Base-by-base conservation (phyloP, 1,284 basidiomycete genomes). In the Naganishia sp. region DNA sequence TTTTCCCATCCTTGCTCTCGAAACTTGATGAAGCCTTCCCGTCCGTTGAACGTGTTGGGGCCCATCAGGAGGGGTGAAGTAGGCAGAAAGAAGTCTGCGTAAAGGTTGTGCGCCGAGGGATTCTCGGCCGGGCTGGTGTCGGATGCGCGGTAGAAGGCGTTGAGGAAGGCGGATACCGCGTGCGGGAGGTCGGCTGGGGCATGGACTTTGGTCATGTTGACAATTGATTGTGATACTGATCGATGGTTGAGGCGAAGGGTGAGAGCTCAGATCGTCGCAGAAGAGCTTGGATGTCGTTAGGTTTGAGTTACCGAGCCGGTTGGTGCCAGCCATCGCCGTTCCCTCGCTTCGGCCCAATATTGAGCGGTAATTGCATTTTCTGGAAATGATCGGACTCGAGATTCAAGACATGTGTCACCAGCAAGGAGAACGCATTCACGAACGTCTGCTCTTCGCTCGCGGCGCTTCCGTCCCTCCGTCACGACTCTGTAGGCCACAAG, bases 21-120 rank as follows among this genome's bases (percentile, higher is more conserved):
- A 52, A 70, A 73, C 53, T 70, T 48, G 54, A 52, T 55, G 28
- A 73, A 64, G 13, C 68, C 73, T 10, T 66, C 65, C 28, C 70
- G 69, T 42, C 68, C 68, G 36, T 69, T 57, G 61, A 61, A 73
- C 28, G 68, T 69, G n/a, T 65, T 63, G 6, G 70, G 70, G 39
- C 71, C 73, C 73, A 74, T 74, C 49, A 71, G 43, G 44, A 74
- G 69, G 46, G 70, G 68, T 2, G 70, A 64, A 48, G 69, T 56
- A 6, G 68, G 60, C 2, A 56, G 28, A 67, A 69, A 74, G 21
- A 72, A 68, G 61, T 71, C 69, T 28, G 71, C 69, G 39, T 74
- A 74, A 39, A 68, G 66, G 42, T 70, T 65, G 66, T 74, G 63
- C 2, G 57, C 21, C 65, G 48, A 21, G 7, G 64, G 45, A 42